Base-by-base conservation (phyloP, 192 early-diverging fungal species). In the Dimargaris cristalligena region DNA sequence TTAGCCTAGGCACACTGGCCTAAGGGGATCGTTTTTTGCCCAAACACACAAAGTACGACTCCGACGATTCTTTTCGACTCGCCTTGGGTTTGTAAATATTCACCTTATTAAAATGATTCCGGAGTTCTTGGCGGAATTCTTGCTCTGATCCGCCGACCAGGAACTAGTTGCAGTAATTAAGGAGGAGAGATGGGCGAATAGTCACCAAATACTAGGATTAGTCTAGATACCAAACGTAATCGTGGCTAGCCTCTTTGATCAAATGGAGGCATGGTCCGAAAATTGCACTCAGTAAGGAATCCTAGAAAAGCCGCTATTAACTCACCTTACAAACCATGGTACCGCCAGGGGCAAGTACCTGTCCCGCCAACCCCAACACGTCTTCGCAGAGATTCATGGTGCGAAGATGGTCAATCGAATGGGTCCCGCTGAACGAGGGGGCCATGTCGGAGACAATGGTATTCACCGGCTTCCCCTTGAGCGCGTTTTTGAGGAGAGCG, bases 361-460 rank as follows among this genome's bases (percentile, higher is more conserved):
- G 65, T 44, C 78, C 66, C 0, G 88, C 81, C 60, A 90, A 83
- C 0, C 34, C 61, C 31, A 89, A 62, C 0, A 83, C 81, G 2
- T 78, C 74, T 54, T 83, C 77, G 57, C 85, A 88, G 29, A 92
- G 74, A 25, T 62, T 66, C 79, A 81, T 81, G 0, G 80, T 78
- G 51, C 71, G 61, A 0, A 73, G 71, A 8, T 84, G 80, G 64
- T 92, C 88, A 3, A 78, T 74, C 3, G 76, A 70, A 45, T 81
- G 79, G 55, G 74, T 70, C 2, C 88, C 88, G 8, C 83, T 82
- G 54, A 87, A 88, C 48, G 81, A 73, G 51, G 87, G 90, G 20
- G 87, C 84, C 88, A 92, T 90, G 49, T 92, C 90, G 18, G 79
- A 80, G 28, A 78, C 45, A 4, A 84, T 54, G 14, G 74, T 58